A percentile compares a stretch with the other conserved stretches of the same genome.
phyloP scores from a whole-genome alignment of 805 yeast species.

The Candida palmyrensis region DNA sequence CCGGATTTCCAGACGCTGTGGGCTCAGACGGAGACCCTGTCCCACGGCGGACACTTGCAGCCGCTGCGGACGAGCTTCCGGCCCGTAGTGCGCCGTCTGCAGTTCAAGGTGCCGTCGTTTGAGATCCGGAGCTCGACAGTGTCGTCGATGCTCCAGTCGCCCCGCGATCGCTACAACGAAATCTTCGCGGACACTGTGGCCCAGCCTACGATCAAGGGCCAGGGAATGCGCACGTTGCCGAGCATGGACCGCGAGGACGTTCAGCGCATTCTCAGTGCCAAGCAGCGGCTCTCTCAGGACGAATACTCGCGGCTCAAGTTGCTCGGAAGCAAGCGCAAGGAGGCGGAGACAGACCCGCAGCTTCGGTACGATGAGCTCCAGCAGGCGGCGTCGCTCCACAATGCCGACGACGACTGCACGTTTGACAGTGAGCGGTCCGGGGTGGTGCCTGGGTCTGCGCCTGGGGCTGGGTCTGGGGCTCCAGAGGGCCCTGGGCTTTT shows the following conservation, averaged over 20 bases:
- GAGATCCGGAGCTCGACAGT: constrained; percentile 35
- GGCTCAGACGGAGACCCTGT: not conserved
- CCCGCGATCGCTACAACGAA: constrained; percentile 35
- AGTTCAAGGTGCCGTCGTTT: constrained; percentile 37
- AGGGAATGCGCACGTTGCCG: constrained; percentile 45
- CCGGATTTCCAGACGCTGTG: not conserved
- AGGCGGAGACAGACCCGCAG: constrained; percentile 21
- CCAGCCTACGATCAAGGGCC: constrained; percentile 36
- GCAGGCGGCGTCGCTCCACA: constrained; percentile 30
- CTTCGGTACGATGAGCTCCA: constrained; percentile 23
- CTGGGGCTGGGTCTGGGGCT: too few relatives aligned
- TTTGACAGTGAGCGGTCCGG: constrained; percentile 6
- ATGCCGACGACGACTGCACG: constrained; percentile 17
- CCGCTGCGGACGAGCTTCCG: constrained; percentile 3
- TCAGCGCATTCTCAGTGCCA: constrained; percentile 32
- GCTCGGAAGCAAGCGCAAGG: constrained; percentile 19
- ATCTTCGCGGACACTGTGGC: constrained; percentile 18
- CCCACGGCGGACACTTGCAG: constrained; percentile 1
- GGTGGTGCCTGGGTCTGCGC: not conserved
- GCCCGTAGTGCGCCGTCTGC: constrained; percentile 15
- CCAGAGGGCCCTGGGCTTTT: too few relatives aligned
- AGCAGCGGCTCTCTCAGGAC: constrained; percentile 34
- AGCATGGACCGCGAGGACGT: constrained; percentile 45
- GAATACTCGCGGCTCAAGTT: constrained; percentile 33
- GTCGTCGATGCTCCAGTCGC: constrained; percentile 29